Evolutionary conservation across 2,329 filamentous ascomycete genomes (phyloP), one percentile per base, ranked within the genome.

Genomic region (Pseudogymnoascus sp.): DNA sequence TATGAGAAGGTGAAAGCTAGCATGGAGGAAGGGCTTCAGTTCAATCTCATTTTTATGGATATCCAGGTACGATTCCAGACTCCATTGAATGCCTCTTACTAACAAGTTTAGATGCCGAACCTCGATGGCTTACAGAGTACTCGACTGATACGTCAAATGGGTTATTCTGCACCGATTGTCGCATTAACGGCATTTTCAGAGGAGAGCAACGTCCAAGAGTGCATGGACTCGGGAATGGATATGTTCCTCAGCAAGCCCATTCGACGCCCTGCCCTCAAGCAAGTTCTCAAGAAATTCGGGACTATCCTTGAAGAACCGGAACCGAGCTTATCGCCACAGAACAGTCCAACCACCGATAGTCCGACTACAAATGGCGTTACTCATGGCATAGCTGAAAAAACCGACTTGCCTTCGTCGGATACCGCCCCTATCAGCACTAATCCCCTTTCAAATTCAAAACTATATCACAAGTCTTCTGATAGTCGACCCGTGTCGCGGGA

Each of bases 21-120:
- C 67, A 95, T 96, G 89, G 85, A 87, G 60, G 83, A 82, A 29
- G 83, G 87, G 62, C 80, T 83, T 63, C 83, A 83, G 2, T 96
- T 93, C 72, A 91, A 96, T 69, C 80, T 97, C 26, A 93, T 97
- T 67, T 95, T 96, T 72, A 97, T 96, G 93, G 93, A 97, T 70
- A 88, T 96, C 6, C 91, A 85, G 70, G 75, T 74, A 68, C 63
- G 68, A 62, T 11, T 37, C 18, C 21, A 26, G 26, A 21, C 51
- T 21, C 18, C 51, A 8, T 54, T 34, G 5, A 21, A 57, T 57
- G 16, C 26, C 29, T 36, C 14, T 26, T 42, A 29, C 64, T 68
- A 47, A 68, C 37, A n/a, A 39, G 16, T 60, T 2, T 71, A 90
- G 76, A 97, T 97, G 93, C 93, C 93, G 3, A 96, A 95, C 67